Evolutionary conservation across 78 protist genomes (phyloP).

Genomic region (Creolimax fragrantissima): DNA sequence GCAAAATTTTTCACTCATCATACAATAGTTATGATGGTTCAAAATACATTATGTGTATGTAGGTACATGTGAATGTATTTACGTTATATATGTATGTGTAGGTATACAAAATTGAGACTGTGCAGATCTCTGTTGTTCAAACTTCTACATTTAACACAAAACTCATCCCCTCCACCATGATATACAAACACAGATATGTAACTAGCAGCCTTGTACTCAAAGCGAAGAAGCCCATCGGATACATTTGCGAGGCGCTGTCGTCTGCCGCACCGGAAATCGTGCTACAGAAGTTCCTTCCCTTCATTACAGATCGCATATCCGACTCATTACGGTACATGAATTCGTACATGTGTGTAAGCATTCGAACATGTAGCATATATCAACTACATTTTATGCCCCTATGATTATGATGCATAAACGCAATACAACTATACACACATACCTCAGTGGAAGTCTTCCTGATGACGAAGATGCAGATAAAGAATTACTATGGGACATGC

Average conservation of each 20-base stretch:
- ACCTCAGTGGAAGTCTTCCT: not conserved
- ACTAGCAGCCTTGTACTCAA: not conserved
- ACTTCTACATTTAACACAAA: no score
- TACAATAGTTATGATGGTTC: no score
- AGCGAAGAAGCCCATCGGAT: not conserved
- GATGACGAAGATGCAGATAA: not conserved
- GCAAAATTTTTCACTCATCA: no score
- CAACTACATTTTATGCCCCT: no score
- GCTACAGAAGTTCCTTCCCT: not conserved
- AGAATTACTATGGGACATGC: not conserved
- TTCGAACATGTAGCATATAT: no score
- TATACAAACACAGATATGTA: slow-evolving; percentile 13
- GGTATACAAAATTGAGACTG: not conserved
- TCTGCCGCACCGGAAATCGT: not conserved
- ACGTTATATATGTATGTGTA: not conserved
- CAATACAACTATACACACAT: no score
- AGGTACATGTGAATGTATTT: not conserved
- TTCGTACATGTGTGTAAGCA: no score
- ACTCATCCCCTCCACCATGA: no score
- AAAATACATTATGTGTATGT: not conserved
- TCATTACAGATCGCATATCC: not conserved
- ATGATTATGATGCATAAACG: no score
- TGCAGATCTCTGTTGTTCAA: no score
- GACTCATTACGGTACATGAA: no score
- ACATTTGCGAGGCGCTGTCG: not conserved